Evolutionary conservation across 1,139 yeast genomes (phyloP).

Genomic region (Scheffersomyces stambukii): DNA sequence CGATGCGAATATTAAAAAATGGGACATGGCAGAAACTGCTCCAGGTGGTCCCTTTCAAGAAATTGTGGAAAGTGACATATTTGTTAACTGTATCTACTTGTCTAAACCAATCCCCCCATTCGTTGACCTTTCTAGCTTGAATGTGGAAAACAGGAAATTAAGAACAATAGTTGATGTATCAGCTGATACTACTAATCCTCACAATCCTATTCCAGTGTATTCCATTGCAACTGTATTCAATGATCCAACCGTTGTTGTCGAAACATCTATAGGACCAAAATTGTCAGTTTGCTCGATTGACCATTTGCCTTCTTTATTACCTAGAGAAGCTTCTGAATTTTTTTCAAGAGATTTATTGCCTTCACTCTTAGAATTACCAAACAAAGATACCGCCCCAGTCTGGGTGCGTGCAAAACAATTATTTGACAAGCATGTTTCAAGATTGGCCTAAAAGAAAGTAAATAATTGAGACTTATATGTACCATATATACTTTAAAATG

Average conservation of each 20-base stretch:
- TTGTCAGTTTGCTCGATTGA: constrained; percentile 94
- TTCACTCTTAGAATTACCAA: constrained; percentile 75
- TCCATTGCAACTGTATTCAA: constrained; percentile 83
- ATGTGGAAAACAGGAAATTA: constrained; percentile 63
- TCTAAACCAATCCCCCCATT: constrained; percentile 94
- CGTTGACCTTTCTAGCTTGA: constrained; percentile 64
- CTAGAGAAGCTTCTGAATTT: constrained; percentile 94
- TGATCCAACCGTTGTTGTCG: constrained; percentile 84
- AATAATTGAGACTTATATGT: not conserved
- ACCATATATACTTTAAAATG: not conserved
- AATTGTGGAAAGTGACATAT: constrained; percentile 82
- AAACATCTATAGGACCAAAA: constrained; percentile 75
- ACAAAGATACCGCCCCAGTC: constrained; percentile 77
- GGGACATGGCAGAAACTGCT: constrained; percentile 98
- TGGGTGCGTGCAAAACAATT: constrained; percentile 87
- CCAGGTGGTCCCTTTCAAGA: constrained; percentile 97
- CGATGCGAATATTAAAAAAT: constrained; percentile 73
- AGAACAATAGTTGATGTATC: constrained; percentile 95
- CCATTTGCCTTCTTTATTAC: constrained; percentile 90
- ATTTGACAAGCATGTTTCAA: constrained; percentile 77
- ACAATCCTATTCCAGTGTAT: constrained; percentile 95
- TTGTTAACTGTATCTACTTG: constrained; percentile 91
- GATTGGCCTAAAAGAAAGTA: too few species aligned
- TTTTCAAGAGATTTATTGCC: constrained; percentile 86
- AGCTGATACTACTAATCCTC: constrained; percentile 98